phyloP scores from a whole-genome alignment of 768 basidiomycete species.

The Tricholoma terreum region DNA sequence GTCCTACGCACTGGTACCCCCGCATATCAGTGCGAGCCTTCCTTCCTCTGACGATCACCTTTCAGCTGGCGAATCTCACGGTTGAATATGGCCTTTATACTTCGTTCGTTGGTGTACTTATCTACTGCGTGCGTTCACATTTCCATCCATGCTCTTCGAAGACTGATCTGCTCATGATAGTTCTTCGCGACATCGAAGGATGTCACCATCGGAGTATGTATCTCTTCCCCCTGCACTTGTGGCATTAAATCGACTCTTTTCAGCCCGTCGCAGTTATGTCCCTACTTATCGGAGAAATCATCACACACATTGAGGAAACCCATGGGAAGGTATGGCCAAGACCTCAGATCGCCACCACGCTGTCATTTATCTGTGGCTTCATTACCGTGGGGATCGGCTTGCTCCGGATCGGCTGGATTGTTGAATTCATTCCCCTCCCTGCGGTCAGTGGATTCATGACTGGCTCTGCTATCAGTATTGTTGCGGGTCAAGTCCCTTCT shows the following conservation, averaged over 20 bases:
- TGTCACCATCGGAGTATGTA: constrained; percentile 81
- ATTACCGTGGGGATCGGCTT: constrained; percentile 89
- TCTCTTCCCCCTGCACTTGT: no score
- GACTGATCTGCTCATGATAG: constrained; percentile 30
- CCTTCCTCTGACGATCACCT: not conserved
- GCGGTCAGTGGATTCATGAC: constrained; percentile 94
- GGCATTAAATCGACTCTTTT: no score
- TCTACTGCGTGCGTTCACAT: constrained; percentile 66
- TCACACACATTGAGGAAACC: constrained; percentile 53
- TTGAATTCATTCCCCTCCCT: constrained; percentile 88
- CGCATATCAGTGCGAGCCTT: not conserved
- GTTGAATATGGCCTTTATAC: constrained; percentile 92
- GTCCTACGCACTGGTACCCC: constrained; percentile 73
- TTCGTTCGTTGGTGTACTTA: constrained; percentile 81
- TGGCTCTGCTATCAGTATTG: constrained; percentile 93
- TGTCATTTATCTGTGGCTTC: constrained; percentile 87
- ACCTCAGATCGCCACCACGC: constrained; percentile 75
- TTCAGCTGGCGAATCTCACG: constrained; percentile 77
- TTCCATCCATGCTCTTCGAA: no score
- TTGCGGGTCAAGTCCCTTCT: constrained; percentile 83
- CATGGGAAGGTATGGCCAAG: constrained; percentile 55
- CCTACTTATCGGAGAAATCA: constrained; percentile 82
- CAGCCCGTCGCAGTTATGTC: constrained; percentile 93
- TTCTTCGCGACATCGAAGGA: constrained; percentile 98
- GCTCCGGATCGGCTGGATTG: constrained; percentile 86